Evolutionary conservation across 768 basidiomycete species (phyloP).

Genomic region (Kwoniella bestiolae): DNA sequence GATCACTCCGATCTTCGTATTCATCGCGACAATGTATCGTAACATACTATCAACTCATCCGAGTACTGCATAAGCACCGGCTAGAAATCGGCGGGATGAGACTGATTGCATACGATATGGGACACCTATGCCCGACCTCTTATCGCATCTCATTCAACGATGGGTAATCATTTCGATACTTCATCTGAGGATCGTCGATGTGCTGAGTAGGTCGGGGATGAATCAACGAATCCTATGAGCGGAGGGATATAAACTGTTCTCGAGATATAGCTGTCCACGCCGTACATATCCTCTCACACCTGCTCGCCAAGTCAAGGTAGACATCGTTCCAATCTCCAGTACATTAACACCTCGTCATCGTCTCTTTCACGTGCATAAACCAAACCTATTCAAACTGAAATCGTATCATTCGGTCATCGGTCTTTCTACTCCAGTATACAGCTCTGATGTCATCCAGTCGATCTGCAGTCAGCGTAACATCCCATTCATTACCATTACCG

Average conservation of each 20-base stretch:
- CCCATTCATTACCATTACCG: not conserved
- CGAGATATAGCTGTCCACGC: no score
- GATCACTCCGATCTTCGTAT: not conserved
- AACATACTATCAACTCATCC: not conserved
- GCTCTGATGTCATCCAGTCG: conserved; percentile 18
- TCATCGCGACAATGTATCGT: not conserved
- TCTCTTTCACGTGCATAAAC: not conserved
- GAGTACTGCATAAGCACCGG: no score
- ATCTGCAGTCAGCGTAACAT: not conserved
- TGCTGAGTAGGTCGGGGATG: not conserved
- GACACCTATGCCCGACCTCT: not conserved
- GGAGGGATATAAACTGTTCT: not conserved
- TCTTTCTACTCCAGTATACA: not conserved
- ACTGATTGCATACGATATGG: not conserved
- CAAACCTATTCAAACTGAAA: not conserved
- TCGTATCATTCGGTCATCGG: conserved; percentile 1
- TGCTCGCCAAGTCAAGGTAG: no score
- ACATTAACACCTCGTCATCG: not conserved
- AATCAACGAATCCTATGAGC: not conserved
- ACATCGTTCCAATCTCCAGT: no score
- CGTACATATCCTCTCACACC: no score
- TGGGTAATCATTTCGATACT: not conserved
- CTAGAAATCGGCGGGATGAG: no score
- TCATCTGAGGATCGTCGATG: not conserved
- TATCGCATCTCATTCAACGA: no score